Evolutionary conservation across 176 grass and related monocot species (phyloP).

Genomic region (Oryza meyeriana): DNA sequence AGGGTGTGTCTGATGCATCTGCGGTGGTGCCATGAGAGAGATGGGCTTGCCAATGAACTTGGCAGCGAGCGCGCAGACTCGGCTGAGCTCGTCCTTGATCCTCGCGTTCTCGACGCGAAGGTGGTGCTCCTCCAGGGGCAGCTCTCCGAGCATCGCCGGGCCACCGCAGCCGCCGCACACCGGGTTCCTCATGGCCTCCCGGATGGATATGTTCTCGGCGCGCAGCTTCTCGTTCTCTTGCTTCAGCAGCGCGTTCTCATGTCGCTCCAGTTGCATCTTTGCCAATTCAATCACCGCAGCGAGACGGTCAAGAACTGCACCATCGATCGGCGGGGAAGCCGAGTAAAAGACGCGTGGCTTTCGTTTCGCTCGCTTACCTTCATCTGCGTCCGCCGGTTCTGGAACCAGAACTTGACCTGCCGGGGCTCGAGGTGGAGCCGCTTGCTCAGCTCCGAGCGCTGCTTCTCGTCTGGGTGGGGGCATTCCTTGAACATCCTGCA

Average conservation of each 20-base stretch:
- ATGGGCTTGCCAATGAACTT: constrained; percentile 63
- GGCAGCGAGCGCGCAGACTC: constrained; percentile 59
- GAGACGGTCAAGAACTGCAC: not conserved
- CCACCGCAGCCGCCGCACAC: constrained; percentile 59
- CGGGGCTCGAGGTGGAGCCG: constrained; percentile 52
- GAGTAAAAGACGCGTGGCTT: not conserved
- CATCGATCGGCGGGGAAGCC: not conserved
- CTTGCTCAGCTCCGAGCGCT: constrained; percentile 58
- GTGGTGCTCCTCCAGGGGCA: constrained; percentile 66
- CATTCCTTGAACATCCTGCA: constrained; percentile 74
- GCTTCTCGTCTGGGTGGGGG: constrained; percentile 76
- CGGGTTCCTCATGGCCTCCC: constrained; percentile 45
- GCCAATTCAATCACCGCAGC: not conserved
- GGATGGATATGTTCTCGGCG: constrained; percentile 68
- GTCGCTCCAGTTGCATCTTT: constrained; percentile 66
- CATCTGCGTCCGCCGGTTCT: constrained; percentile 78
- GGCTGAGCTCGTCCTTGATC: constrained; percentile 73
- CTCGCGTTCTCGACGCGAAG: constrained; percentile 76
- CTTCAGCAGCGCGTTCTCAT: constrained; percentile 68
- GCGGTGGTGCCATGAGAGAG: constrained; percentile 13
- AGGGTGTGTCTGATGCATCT: not conserved
- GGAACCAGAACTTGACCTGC: constrained; percentile 99
- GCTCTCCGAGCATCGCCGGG: constrained; percentile 35
- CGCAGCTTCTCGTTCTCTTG: constrained; percentile 83
- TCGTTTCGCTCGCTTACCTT: constrained; percentile 46